These are phyloP conservation scores for Colletotrichum chrysophilum DNA, from an alignment of 2,329 filamentous ascomycete species.

Conservation along the genomic window DNA sequence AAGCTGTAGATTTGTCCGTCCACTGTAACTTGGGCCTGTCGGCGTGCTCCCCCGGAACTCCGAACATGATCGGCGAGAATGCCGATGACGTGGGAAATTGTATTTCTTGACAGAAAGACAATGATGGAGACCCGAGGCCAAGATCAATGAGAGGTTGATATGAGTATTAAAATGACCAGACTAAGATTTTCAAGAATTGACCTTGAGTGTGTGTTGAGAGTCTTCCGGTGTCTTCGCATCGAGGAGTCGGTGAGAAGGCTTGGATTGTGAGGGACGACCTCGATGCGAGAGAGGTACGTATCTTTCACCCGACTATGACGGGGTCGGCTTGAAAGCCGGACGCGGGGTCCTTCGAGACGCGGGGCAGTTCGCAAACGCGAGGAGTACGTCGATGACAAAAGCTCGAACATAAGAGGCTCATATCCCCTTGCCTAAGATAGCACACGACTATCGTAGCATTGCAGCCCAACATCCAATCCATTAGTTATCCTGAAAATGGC, in stretches of 20 bases:
- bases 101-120: background rate
- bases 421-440: background rate
- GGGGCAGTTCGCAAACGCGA: background rate
- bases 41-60: background rate
- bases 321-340: background rate
- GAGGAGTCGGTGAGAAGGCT: background rate
- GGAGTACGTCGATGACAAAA: background rate
- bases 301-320: background rate
- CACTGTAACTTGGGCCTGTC: background rate
- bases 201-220: background rate
- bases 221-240: background rate
- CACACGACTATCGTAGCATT: background rate
- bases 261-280: background rate
- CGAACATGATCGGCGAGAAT: background rate
- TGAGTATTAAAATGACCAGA: too few relatives aligned
- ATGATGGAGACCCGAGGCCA: background rate
- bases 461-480: too few relatives aligned
- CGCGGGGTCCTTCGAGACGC: background rate
- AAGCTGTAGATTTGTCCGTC: rapidly evolving
- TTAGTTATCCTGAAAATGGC: background rate
- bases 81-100: background rate
- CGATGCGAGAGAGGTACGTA: background rate
- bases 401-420: background rate
- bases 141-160: too few relatives aligned
- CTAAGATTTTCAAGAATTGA: background rate